Base-by-base conservation (phyloP, 768 basidiomycete species). In the Pisolithus marmoratus region DNA sequence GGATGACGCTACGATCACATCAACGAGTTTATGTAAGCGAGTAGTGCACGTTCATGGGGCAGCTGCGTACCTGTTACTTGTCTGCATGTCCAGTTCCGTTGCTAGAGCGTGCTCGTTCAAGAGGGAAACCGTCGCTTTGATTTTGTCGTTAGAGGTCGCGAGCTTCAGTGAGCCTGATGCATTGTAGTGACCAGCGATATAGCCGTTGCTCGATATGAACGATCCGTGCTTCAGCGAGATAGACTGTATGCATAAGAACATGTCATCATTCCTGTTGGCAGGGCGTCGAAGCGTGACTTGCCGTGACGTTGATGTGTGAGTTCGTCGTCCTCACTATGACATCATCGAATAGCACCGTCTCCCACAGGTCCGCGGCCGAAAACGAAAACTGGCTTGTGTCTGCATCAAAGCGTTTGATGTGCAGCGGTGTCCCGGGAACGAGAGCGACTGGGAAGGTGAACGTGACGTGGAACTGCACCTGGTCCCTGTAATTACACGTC, bases 161-260 rank as follows among this genome's bases (percentile, higher is more conserved):
- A 78, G 54, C 1, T 48, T 46, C 5, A 78, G 51, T 0, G 54
- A 38, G 3, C 57, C 38, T 0, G 67, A 63, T 0, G 66, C 52
- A 51, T 66, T 72, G 57, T 73, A 72, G n/a, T 63, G 62, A 20
- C 77, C 76, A 2, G 17, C 22, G 52, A 78, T 74, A 1, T 55
- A 44, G 2, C 63, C 64, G 22, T 78, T 74, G 8, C 53, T 60
- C 24, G 75, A 63, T 3, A 27, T 52, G 27, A 73, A 19, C 2
- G 46, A 34, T 0, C 58, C 64, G 17, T 44, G 38, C 1, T 60
- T 49, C 4, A 65, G 59, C 15, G 63, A 57, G 15, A 74, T 40
- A 7, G 71, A 65, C 75, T 77, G 44, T 17, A 38, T 26, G 31
- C 17, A 4, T n/a, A 3, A 11, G n/a, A 9, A 14, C 17, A 7